phyloP scores from a whole-genome alignment of 495 filamentous ascomycete genomes.

The Penicillium angulare region DNA sequence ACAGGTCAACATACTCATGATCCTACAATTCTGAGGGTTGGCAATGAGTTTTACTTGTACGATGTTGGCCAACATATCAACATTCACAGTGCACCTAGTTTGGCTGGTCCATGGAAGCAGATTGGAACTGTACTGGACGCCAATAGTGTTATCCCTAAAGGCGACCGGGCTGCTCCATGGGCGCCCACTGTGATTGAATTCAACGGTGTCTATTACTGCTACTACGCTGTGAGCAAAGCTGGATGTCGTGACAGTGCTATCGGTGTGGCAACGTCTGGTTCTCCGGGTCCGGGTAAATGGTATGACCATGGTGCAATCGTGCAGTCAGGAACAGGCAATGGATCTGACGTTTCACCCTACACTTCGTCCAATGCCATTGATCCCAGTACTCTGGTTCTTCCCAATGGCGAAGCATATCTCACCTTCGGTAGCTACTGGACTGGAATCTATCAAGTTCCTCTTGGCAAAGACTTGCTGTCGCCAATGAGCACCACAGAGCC shows the following conservation, averaged over 20 bases:
- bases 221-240: slow-evolving; percentile 68
- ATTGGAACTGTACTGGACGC: slow-evolving; percentile 34
- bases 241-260: slow-evolving; percentile 68
- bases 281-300: slow-evolving; percentile 62
- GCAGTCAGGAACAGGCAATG: slow-evolving; percentile 35
- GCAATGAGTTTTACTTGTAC: slow-evolving; percentile 38
- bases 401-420: slow-evolving; percentile 50
- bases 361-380: slow-evolving; percentile 73
- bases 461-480: slow-evolving; percentile 44
- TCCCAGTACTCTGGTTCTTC: slow-evolving; percentile 52
- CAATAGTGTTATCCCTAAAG: slow-evolving; percentile 42
- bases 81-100: slow-evolving; percentile 32
- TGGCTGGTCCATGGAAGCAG: slow-evolving; percentile 43
- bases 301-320: slow-evolving; percentile 46
- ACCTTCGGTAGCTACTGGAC: slow-evolving; percentile 73
- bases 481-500: slow-evolving; percentile 21
- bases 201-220: slow-evolving; percentile 63
- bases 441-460: slow-evolving; percentile 63
- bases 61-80: slow-evolving; percentile 34
- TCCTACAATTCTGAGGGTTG: slow-evolving; percentile 36
- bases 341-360: slow-evolving; percentile 48
- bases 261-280: slow-evolving; percentile 63
- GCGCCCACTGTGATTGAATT: slow-evolving; percentile 62
- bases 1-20: slow-evolving; percentile 41
- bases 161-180: slow-evolving; percentile 43